Evolutionary conservation across 805 yeast species (phyloP), one percentile per base, ranked within the genome.

Genomic region (Starmerella potacharoeniae): DNA sequence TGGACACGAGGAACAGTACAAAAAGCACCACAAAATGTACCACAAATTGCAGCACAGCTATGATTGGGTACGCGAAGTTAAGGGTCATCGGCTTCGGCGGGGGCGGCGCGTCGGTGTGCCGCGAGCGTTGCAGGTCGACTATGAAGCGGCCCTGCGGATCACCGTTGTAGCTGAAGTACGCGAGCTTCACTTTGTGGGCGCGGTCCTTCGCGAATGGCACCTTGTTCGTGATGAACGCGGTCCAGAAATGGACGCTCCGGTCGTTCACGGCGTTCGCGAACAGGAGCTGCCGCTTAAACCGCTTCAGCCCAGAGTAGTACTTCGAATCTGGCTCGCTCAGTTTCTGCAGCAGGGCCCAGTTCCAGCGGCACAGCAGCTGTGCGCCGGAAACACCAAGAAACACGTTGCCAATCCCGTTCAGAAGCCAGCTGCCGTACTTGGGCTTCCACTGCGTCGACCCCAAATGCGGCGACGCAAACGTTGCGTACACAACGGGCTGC

Each of bases 181-280:
- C 36, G 6, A 54, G 42, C 9, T 54, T 48, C 39, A 30, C n/a
- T 2, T 13, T 31, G 10, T 29, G 17, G 0, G 16, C n/a, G 28
- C 47, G 50, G 29, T 36, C 16, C 11, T 48, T 42, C 7, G 37
- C 30, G 65, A 88, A 90, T 1, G 96, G 95, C 47, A 85, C 79
- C 57, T 76, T 77, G 40, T 81, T 75, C 2, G 93, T 77, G 56
- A 90, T 84, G 67, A 74, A 89, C 0, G 95, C 76, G 0, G 97
- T 86, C 69, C 80, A 85, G 66, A 87, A 91, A 14, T 90, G 83
- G 5, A 90, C 97, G 0, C 95, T 78, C 57, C 96, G 75, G 68
- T 90, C 97, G 65, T 86, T 83, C 51, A 81, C 75, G 28, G 83
- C 77, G 69, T 91, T 90, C 10, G 95, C 87, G 55, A 87, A 71